These are phyloP conservation scores for Pontederia crassipes DNA, from an alignment of 176 grass and related monocot species.

Conservation along the genomic window DNA sequence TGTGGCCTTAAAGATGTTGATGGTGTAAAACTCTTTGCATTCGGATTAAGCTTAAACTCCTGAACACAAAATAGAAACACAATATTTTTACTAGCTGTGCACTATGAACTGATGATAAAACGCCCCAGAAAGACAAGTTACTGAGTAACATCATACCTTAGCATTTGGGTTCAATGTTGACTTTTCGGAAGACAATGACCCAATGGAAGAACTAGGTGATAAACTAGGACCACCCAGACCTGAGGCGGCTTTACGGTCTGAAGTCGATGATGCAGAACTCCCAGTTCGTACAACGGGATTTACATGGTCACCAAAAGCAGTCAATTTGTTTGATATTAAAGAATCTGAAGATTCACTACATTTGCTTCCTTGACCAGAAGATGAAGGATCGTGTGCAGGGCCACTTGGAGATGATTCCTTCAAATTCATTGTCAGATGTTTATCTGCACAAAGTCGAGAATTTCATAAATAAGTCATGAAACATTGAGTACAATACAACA, in stretches of 20 bases:
- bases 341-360: constrained; percentile 19
- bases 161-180: constrained; percentile 37
- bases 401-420: constrained; percentile 3
- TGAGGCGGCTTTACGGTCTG: not conserved
- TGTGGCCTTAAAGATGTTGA: constrained; percentile 23
- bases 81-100: too few relatives aligned
- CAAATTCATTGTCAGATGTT: not conserved
- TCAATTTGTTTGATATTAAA: not conserved
- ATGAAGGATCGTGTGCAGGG: not conserved
- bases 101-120: not conserved
- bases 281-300: constrained; percentile 1
- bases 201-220: constrained; percentile 26
- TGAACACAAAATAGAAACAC: not conserved
- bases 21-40: constrained; percentile 32
- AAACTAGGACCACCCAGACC: constrained; percentile 10
- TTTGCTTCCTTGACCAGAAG: constrained; percentile 4
- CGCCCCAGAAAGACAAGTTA: not conserved
- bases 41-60: constrained; percentile 42
- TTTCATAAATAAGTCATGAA: not conserved
- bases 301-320: constrained; percentile 2
- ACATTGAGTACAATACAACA: too few relatives aligned
- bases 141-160: constrained; percentile 10
- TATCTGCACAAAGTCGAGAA: not conserved
- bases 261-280: constrained; percentile 7
- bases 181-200: constrained; percentile 28